Evolutionary conservation across 805 yeast genomes (phyloP).

Genomic region (baker's yeast (Saccharomyces cerevisiae)): DNA sequence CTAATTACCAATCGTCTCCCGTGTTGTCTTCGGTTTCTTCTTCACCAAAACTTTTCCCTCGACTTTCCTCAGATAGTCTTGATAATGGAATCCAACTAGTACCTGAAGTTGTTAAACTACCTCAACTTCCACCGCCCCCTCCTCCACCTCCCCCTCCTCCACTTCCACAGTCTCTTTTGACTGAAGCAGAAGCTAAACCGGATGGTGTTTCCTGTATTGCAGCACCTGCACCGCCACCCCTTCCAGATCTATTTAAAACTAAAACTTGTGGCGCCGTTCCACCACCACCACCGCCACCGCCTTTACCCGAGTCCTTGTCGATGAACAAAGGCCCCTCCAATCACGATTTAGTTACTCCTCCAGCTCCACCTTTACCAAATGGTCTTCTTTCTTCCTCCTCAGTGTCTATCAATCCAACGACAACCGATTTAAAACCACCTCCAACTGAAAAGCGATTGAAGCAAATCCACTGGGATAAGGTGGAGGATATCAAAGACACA

Average conservation of each 20-base stretch:
- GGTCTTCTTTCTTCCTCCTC: constrained; percentile 10
- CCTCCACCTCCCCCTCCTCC: constrained; percentile 20
- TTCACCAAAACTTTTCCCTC: not conserved
- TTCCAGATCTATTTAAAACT: constrained; percentile 19
- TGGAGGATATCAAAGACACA: constrained; percentile 50
- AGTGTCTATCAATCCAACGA: constrained; percentile 7
- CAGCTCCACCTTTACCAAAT: constrained; percentile 19
- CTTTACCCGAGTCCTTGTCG: constrained; percentile 17
- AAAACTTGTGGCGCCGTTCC: constrained; percentile 31
- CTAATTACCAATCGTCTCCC: not conserved
- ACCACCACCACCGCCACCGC: constrained; percentile 19
- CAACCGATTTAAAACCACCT: not conserved
- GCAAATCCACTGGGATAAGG: constrained; percentile 78
- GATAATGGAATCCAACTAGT: not conserved
- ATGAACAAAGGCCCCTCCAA: not conserved
- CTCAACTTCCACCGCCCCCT: constrained; percentile 18
- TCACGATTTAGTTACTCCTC: not conserved
- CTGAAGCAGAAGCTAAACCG: constrained; percentile 2
- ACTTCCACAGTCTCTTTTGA: constrained; percentile 5
- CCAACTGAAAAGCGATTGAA: constrained; percentile 51
- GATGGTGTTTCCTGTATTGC: constrained; percentile 21
- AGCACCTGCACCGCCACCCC: constrained; percentile 35
- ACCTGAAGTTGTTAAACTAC: constrained; percentile 6
- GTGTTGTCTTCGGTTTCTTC: not conserved
- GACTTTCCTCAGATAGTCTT: not conserved